phyloP scores from a whole-genome alignment of 148 eudicot genomes.

The Arctostaphylos glauca region DNA sequence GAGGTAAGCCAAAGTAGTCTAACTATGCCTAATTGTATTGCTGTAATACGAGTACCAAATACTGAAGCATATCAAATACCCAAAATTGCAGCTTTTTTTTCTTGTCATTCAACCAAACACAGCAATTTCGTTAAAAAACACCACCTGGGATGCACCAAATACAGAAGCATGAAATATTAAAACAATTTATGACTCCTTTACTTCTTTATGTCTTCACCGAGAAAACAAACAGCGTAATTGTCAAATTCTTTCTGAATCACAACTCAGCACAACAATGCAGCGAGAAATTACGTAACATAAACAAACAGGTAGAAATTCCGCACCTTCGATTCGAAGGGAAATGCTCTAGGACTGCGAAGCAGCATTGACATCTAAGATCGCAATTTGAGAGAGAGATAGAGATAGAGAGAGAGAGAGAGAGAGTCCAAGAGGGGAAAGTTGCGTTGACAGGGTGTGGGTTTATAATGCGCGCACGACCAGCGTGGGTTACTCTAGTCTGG shows the following conservation, averaged over 20 bases:
- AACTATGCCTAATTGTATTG: neutral
- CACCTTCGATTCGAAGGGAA: conserved; percentile 2
- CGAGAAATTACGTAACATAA: neutral
- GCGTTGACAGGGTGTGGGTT: neutral
- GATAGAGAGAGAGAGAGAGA: neutral
- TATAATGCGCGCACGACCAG: conserved; percentile 4
- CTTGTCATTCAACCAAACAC: neutral
- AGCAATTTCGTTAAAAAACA: neutral
- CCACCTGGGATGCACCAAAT: neutral
- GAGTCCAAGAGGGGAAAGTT: neutral
- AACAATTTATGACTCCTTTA: neutral
- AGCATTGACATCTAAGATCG: neutral
- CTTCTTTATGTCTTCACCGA: neutral
- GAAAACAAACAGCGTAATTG: neutral
- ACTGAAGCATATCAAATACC: neutral
- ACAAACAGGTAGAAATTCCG: neutral
- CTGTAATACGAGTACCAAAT: neutral
- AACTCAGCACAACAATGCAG: neutral
- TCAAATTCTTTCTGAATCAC: neutral
- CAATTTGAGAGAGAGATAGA: neutral
- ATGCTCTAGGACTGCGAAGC: neutral
- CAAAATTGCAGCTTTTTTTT: neutral
- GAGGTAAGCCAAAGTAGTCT: neutral
- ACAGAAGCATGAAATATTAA: neutral
- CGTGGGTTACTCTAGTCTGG: neutral